Base-by-base conservation (phyloP, 371 early-diverging fungal genomes). In the Lichtheimia corymbifera region DNA sequence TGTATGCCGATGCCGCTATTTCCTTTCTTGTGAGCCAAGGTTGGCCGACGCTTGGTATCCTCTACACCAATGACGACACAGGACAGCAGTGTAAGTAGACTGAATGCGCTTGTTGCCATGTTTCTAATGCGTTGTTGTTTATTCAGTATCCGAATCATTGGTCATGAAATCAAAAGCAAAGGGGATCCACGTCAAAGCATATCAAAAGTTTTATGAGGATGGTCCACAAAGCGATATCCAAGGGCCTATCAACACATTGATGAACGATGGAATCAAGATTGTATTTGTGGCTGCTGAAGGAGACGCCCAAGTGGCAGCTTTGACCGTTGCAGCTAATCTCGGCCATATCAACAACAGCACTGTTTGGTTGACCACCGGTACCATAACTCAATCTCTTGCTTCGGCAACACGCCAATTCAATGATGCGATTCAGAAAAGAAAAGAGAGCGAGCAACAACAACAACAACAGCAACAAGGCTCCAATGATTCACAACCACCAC, bases 1-100 rank as follows among this genome's bases (percentile, higher is more conserved):
- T 81, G 30, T 85, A 76, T 60, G 74, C 77, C 5, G 73, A 71
- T 40, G 86, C 83, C 5, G 80, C 80, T 22, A 59, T 85, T n/a
- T 64, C 77, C 13, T 85, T 85, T 60, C 64, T 83, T 0, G 63
- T 68, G 0, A 82, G 72, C 55, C 83, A 83, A 58, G 83, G 83
- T 4, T 85, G 86, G 86, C 72, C 80, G 9, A 62, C 58, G 0
- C 56, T 85, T 12, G 86, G 83, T 3, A 73, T 85, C 14, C 63
- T 83, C 2, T 85, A 83, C 43, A 73, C 86, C 7, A 66, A 77
- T 17, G 80, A 83, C 18, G 73, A 77, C 30, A 72, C 77, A 51
- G 86, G 86, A 2, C 78, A 80, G 24, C 77, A 82, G 57, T 70
- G 85, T 83, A 73, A 63, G 70, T 20, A 43, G 0, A 20, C 2